Evolutionary conservation across 1,284 basidiomycete species (phyloP).

Genomic region (Salmacisia buchloeana): DNA sequence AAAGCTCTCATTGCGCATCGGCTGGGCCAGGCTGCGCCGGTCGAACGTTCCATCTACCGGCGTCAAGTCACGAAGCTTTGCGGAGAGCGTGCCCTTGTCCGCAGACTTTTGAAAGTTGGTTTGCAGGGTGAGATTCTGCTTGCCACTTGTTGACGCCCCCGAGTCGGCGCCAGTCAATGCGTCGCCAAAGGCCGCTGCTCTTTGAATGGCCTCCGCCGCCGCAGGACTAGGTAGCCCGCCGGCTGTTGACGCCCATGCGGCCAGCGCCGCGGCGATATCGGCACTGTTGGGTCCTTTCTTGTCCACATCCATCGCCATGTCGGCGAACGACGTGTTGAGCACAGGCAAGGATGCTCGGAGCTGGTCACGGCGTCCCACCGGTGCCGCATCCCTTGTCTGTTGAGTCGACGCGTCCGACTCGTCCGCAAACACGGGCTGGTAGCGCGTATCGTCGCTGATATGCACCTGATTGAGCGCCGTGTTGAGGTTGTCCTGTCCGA

Average conservation of each 20-base stretch:
- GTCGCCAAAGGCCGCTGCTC: neutral
- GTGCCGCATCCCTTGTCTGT: too few species aligned
- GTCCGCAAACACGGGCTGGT: neutral
- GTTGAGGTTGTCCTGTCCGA: slow-evolving; percentile 6
- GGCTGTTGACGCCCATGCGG: neutral
- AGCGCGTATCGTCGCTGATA: slow-evolving; percentile 5
- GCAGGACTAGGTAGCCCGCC: neutral
- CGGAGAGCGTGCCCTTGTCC: neutral
- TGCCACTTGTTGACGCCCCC: too few species aligned
- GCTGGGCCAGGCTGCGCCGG: neutral
- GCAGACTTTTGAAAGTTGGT: neutral
- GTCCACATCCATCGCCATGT: neutral
- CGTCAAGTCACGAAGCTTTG: neutral
- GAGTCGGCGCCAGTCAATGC: neutral
- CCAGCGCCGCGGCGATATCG: neutral
- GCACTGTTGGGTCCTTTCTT: neutral
- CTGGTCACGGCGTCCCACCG: neutral
- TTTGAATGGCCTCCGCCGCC: neutral
- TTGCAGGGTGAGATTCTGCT: neutral
- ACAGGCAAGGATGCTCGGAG: neutral
- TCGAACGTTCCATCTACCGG: neutral
- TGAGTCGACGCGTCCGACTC: neutral
- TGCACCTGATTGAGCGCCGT: slow-evolving; percentile 2
- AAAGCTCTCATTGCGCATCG: slow-evolving; percentile 2
- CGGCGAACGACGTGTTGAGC: neutral